Base-by-base conservation (phyloP, 2,329 filamentous ascomycete genomes). In the Penicillium sp. region DNA sequence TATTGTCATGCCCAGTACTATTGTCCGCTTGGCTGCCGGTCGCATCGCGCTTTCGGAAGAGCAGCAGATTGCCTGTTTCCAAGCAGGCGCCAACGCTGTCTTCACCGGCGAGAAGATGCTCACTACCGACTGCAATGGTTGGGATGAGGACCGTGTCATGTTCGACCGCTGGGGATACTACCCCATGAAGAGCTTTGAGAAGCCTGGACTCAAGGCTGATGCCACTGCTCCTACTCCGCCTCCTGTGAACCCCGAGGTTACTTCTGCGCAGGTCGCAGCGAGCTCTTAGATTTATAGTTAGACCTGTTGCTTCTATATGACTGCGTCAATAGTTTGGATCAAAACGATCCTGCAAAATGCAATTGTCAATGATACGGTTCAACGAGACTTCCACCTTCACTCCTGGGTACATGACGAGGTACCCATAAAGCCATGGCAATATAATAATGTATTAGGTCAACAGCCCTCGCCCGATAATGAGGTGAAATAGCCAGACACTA, bases 21-120 rank as follows among this genome's bases (percentile, higher is more conserved):
- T 96, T 65, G 91, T 96, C 63, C 86, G 92, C 43, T 86, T 96
- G 48, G 92, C 92, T 0, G 92, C 92, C 0, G 92, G 92, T 3
- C 82, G 92, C 47, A 92, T 90, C 72, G 90, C 87, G 13, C 89
- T 96, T 84, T 83, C 85, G 4, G 92, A 96, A 77, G 91, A 94
- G 76, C 89, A 96, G 79, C 92, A 96, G 77, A 87, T 91, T 15
- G 73, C 93, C 64, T 96, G 91, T 75, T 96, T 96, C 78, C 88
- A 90, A 84, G 91, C 91, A 0, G 92, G 92, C 15, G 92, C 92
- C 1, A 96, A 96, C 68, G 92, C 92, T n/a, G 89, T 96, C 35
- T 96, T 96, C 72, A 96, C 92, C 0, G 92, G 92, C 9, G 92
- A 96, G 79, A 96, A 93, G 82, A 96, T 96, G 92, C 75, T 96